Base-by-base conservation (phyloP, 768 basidiomycete genomes). In the Gymnopilus junonius region DNA sequence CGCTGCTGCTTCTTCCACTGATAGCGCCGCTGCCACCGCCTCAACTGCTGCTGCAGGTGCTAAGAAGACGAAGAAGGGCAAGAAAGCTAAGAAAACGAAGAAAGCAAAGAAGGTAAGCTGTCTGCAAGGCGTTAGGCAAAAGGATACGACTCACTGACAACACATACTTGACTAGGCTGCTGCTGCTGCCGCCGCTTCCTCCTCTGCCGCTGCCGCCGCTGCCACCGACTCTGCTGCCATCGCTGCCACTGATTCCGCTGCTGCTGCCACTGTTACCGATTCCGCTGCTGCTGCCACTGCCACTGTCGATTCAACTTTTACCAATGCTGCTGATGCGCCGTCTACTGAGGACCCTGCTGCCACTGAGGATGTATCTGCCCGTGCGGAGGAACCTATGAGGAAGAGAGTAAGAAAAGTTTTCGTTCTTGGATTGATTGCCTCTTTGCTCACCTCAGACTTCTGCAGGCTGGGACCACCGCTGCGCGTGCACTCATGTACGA, bases 401-500 rank as follows among this genome's bases (percentile, higher is more conserved):
- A 51, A 51, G 48, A 51, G 48, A 29, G 48, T 51, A 51, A 32
- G 48, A 51, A 27, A 12, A 31, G 15, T 25, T 35, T 15, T 23
- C 11, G 34, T 3, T 11, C 23, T 25, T 21, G 40, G 11, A 40
- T 5, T 27, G 4, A 20, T 37, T 8, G 8, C 3, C 17, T 5
- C 27, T 51, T 37, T 21, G 15, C 37, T 37, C 17, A 32, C 54
- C 27, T 17, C 11, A 25, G 46, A 45, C 55, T 15, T 54, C 37
- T 50, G 48, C 27, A 35, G 40, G 43, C 23, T 37, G 80, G 80
- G n/a, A 74, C 79, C 27, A 79, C 79, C 29, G 74, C 79, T 37
- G 75, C 79, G 20, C 77, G 80, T 23, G 76, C 78, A 46, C 67
- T 75, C 37, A 74, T 73, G 43, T 70, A 73, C 31, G 70, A 69